Evolutionary conservation across 768 basidiomycete species (phyloP), one percentile per base, ranked within the genome.

Genomic region (Fomitopsis serialis): DNA sequence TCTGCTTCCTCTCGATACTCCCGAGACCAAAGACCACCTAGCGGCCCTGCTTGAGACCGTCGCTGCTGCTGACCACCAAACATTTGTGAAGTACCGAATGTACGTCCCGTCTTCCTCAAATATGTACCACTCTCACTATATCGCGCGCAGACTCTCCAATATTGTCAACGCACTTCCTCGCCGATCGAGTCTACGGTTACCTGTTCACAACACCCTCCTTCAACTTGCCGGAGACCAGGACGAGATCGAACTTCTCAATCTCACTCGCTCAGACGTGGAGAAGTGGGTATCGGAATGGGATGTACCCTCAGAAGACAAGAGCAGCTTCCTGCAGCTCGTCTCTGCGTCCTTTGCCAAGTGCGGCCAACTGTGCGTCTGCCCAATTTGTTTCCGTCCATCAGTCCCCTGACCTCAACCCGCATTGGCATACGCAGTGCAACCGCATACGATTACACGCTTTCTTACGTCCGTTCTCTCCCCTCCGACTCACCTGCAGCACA

Each of bases 261-360:
- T 91, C 36, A 76, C 78, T 43, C 77, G 74, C 61, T 56, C 73
- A 2, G 80, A 81, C 51, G 77, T 92, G n/a, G 81, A 89, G 64
- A 82, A 77, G 63, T 92, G 89, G 89, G 65, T 90, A 24, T 74
- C 78, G 15, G 88, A 91, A 60, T 92, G 90, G 90, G 76, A 78
- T 17, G 72, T 89, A 51, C 70, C 81, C 2, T 58, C 74, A 4
- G 78, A 81, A 50, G 80, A 87, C 54, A 88, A 87, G 63, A 75
- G 79, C 50, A 69, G 70, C 1, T 88, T 92, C 68, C 68, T 89
- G 44, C 84, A 86, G 60, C 73, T 68, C 3, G 74, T 92, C 50
- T 80, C 80, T 0, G 78, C 80, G 57, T 77, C 80, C 2, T 84
- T 80, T 57, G 65, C 72, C n/a, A 76, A 79, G 60, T 70, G 78